phyloP scores from a whole-genome alignment of 371 early-diverging fungal species.

The Mortierella sp. region DNA sequence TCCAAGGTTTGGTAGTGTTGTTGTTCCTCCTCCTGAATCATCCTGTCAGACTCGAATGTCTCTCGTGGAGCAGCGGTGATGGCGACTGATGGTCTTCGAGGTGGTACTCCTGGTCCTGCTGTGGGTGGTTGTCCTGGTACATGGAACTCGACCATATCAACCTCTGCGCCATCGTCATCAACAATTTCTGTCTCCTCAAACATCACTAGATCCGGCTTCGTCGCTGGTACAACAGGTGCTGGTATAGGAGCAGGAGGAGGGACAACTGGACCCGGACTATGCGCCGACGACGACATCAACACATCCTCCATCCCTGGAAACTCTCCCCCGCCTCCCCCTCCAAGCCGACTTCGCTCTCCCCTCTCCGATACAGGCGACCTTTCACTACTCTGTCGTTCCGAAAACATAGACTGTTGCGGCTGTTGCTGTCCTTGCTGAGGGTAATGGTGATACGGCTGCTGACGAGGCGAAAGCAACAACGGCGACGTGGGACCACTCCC shows the following conservation, averaged over 20 bases:
- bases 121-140: background rate
- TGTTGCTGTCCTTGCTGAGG: slow-evolving; percentile 1
- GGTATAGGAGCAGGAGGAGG: background rate
- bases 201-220: background rate
- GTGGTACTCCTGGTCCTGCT: background rate
- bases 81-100: background rate
- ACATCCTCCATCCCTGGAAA: slow-evolving; percentile 10
- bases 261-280: background rate
- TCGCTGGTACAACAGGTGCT: background rate
- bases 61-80: background rate
- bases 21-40: background rate
- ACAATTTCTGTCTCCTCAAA: background rate
- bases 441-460: slow-evolving; percentile 2
- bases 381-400: background rate
- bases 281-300: slow-evolving; percentile 1
- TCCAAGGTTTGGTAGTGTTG: background rate
- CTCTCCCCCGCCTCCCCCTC: background rate
- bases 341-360: background rate
- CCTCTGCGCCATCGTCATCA: background rate
- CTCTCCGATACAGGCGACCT: background rate
- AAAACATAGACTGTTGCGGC: background rate
- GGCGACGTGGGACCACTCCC: background rate
- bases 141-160: background rate
- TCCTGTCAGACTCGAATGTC: slow-evolving; percentile 6
- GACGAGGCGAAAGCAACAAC: background rate